Evolutionary conservation across 139 green algal species (phyloP).

Genomic region (Micractinium conductrix): DNA sequence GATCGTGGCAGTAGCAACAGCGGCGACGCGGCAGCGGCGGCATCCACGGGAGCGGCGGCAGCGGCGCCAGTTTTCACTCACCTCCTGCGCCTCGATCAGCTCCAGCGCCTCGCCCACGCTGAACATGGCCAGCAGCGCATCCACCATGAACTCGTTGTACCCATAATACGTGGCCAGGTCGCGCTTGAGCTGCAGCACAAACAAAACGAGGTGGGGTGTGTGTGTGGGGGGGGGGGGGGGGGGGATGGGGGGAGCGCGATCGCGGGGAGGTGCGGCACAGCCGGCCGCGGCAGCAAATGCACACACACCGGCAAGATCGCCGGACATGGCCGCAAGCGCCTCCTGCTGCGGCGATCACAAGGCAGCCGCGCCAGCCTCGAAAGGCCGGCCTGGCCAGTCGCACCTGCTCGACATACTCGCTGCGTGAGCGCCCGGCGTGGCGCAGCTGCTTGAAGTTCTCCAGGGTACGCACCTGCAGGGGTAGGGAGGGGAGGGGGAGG

Average conservation of each 20-base stretch:
- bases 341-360: too few relatives aligned
- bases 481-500: neutral
- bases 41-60: too few relatives aligned
- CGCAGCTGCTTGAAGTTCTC: slow-evolving; percentile 79
- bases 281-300: neutral
- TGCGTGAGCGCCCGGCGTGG: slow-evolving; percentile 53
- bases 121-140: slow-evolving; percentile 80
- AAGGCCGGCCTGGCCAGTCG: too few relatives aligned
- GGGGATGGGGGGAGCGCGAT: neutral
- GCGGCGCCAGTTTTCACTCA: too few relatives aligned
- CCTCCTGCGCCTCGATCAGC: slow-evolving; percentile 88
- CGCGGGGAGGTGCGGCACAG: neutral
- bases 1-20: too few relatives aligned
- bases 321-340: too few relatives aligned
- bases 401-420: slow-evolving; percentile 83
- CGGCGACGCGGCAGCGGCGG: too few relatives aligned
- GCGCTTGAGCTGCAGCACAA: slow-evolving; percentile 76
- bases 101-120: slow-evolving; percentile 78
- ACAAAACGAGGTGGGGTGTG: too few relatives aligned
- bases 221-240: neutral
- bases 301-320: too few relatives aligned
- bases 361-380: too few relatives aligned
- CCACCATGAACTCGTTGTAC: slow-evolving; percentile 98
- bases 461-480: slow-evolving; percentile 72
- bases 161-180: slow-evolving; percentile 94